A percentile compares a stretch with the other conserved stretches of the same genome.
Conservation (phyloP, 371 early-diverging fungal species). For the Circinella umbellata region DNA sequence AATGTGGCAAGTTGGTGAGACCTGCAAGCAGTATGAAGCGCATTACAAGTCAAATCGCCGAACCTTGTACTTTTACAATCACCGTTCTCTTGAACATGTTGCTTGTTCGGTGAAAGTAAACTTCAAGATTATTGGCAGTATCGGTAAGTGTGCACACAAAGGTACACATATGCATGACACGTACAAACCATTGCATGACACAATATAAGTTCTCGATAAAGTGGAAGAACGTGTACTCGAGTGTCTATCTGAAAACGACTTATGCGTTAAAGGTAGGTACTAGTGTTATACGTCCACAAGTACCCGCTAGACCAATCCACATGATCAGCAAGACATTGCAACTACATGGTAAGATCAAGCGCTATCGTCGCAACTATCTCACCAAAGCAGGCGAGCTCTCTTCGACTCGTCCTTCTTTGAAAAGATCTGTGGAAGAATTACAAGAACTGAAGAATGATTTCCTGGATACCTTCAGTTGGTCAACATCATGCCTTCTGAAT, state of each 20-base stretch:
- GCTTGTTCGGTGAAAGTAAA: too few species aligned
- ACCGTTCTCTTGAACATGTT: too few species aligned
- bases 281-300: neutral
- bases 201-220: neutral
- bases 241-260: neutral
- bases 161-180: neutral
- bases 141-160: too few species aligned
- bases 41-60: too few species aligned
- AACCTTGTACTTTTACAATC: too few species aligned
- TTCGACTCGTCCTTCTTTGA: neutral
- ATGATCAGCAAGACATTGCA: neutral
- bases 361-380: neutral
- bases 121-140: too few species aligned
- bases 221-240: neutral
- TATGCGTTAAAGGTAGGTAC: neutral
- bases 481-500: neutral
- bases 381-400: too few species aligned
- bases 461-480: neutral
- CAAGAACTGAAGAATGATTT: neutral
- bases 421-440: neutral
- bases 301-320: neutral
- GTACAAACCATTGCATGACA: neutral
- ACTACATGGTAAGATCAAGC: neutral
- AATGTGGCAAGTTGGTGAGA: too few species aligned
- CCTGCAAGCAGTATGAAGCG: too few species aligned